Evolutionary conservation across 2,329 filamentous ascomycete genomes (phyloP).

Genomic region (Colletotrichum zoysiae): DNA sequence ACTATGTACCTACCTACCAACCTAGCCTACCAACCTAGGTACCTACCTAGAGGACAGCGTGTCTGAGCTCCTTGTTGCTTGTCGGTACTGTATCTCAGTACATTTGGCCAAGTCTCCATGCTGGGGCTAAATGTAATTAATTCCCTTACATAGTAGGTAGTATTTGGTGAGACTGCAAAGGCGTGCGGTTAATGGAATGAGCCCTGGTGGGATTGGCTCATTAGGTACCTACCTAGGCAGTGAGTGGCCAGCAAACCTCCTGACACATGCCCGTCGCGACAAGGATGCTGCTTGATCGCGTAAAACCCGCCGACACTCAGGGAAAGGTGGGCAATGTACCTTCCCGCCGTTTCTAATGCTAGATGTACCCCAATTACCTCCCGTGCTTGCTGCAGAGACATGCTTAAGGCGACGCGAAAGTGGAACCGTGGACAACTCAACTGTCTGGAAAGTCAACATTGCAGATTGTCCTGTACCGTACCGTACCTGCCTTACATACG

Average conservation of each 20-base stretch:
- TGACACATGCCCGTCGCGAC: conserved; percentile 53
- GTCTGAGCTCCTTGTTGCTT: conserved; percentile 28
- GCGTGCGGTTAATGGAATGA: conserved; percentile 37
- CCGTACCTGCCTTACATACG: background rate
- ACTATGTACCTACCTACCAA: too few relatives aligned
- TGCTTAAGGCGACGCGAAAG: conserved; percentile 23
- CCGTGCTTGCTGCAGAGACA: conserved; percentile 8
- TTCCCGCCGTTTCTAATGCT: conserved; percentile 23
- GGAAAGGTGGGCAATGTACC: conserved; percentile 27
- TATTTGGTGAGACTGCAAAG: background rate
- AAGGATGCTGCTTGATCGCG: conserved; percentile 46
- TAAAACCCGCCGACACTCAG: conserved; percentile 29
- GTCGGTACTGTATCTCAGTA: too few relatives aligned
- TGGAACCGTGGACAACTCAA: conserved; percentile 34
- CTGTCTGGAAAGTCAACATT: conserved; percentile 39
- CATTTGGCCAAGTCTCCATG: too few relatives aligned
- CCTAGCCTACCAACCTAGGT: too few relatives aligned
- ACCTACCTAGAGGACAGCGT: conserved; percentile 6
- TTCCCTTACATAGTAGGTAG: too few relatives aligned
- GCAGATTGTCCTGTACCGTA: conserved; percentile 12
- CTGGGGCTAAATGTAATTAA: background rate
- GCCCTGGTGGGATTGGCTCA: conserved; percentile 23
- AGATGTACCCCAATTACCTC: conserved; percentile 8
- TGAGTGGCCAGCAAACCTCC: conserved; percentile 44
- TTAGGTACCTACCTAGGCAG: too few relatives aligned